Conservation (phyloP, 2,329 filamentous ascomycete species). For the Lecanosticta acicola region DNA sequence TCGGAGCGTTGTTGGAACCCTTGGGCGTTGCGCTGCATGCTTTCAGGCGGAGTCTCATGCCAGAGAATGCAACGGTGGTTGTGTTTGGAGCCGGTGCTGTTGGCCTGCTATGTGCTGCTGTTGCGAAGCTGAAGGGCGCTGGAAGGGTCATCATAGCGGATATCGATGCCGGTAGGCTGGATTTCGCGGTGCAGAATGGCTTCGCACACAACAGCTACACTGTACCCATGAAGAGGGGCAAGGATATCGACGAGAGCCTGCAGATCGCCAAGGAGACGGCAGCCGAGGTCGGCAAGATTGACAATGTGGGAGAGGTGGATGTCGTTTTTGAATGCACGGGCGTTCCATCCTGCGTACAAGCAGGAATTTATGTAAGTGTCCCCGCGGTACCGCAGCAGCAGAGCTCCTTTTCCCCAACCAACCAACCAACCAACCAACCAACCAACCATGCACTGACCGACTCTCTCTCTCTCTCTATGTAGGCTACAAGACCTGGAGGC, state of each 20-base stretch:
- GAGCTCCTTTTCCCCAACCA: background rate
- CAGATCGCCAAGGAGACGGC: slow-evolving; percentile 48
- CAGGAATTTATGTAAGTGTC: slow-evolving; percentile 58
- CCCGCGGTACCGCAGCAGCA: too few species aligned
- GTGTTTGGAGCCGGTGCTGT: slow-evolving; percentile 59
- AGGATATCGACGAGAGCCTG: slow-evolving; percentile 50
- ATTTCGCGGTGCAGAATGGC: slow-evolving; percentile 49
- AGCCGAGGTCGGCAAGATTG: slow-evolving; percentile 37
- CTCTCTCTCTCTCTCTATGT: slow-evolving; percentile 4
- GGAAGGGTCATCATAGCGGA: slow-evolving; percentile 55
- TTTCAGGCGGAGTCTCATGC: slow-evolving; percentile 48
- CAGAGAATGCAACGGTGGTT: slow-evolving; percentile 45
- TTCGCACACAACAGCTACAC: slow-evolving; percentile 45
- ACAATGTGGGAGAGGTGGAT: slow-evolving; percentile 53
- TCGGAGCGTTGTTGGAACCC: slow-evolving; percentile 57
- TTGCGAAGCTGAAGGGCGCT: slow-evolving; percentile 51
- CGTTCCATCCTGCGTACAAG: slow-evolving; percentile 68
- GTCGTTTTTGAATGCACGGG: slow-evolving; percentile 72
- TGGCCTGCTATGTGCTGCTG: slow-evolving; percentile 53
- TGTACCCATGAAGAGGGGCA: slow-evolving; percentile 44
- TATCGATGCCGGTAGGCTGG: slow-evolving; percentile 52
- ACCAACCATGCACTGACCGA: too few species aligned
- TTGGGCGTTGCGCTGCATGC: slow-evolving; percentile 57
- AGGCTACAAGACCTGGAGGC: slow-evolving; percentile 61
- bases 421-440: background rate